Evolutionary conservation across 2,329 filamentous ascomycete species (phyloP).

Genomic region (Harringtonia lauricola): DNA sequence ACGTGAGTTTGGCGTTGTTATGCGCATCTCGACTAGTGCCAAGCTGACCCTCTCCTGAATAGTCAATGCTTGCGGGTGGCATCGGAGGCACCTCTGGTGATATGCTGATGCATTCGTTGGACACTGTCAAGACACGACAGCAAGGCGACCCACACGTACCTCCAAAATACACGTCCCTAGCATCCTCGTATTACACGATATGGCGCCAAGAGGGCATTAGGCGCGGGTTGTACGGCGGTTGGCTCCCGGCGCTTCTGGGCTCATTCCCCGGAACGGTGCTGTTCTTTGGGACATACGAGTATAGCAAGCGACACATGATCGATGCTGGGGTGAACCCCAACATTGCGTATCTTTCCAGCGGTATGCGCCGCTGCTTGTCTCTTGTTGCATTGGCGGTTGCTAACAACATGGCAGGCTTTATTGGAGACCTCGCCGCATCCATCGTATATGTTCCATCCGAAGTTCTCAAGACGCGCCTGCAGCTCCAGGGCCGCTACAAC

Average conservation of each 20-base stretch:
- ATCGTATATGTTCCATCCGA: conserved; percentile 94
- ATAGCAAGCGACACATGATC: conserved; percentile 80
- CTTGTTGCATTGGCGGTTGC: background rate
- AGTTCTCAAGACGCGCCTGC: conserved; percentile 92
- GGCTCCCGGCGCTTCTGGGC: conserved; percentile 78
- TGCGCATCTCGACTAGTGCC: too few relatives aligned
- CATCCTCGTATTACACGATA: conserved; percentile 85
- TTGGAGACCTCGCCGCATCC: conserved; percentile 86
- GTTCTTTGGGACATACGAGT: conserved; percentile 96
- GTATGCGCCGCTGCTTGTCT: conserved; percentile 43
- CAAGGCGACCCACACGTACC: conserved; percentile 92
- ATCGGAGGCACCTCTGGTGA: conserved; percentile 88
- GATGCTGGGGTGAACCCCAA: conserved; percentile 74
- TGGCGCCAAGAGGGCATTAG: conserved; percentile 82
- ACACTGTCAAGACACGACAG: conserved; percentile 96
- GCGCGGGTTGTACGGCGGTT: conserved; percentile 85
- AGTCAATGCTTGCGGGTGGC: conserved; percentile 94
- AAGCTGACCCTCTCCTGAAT: background rate
- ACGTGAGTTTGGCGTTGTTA: conserved; percentile 17
- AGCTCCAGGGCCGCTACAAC: conserved; percentile 89
- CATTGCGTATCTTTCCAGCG: conserved; percentile 75
- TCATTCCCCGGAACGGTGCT: conserved; percentile 89
- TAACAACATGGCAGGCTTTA: conserved; percentile 49
- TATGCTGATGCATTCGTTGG: conserved; percentile 96
- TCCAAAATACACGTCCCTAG: conserved; percentile 83